Evolutionary conservation across 371 early-diverging fungal species (phyloP).

Genomic region (Saksenaea oblongispora): DNA sequence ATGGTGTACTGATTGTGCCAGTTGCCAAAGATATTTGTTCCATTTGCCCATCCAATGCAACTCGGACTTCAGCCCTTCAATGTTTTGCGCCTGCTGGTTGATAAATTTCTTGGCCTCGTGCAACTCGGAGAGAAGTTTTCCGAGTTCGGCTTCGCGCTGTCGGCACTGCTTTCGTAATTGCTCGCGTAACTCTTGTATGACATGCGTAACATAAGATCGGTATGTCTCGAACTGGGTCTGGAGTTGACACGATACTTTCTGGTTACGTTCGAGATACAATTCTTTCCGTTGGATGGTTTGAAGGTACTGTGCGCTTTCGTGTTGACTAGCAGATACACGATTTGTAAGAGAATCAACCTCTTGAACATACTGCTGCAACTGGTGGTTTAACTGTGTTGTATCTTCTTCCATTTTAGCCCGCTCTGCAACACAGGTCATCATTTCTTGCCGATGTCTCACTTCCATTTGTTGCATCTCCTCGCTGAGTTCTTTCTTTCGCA

Average conservation of each 20-base stretch:
- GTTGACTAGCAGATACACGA: constrained; percentile 6
- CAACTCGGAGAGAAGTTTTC: constrained; percentile 24
- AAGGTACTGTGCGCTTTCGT: constrained; percentile 8
- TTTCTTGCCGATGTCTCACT: constrained; percentile 5
- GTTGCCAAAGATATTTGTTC: constrained; percentile 22
- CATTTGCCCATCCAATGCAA: constrained; percentile 36
- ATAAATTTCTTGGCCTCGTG: constrained; percentile 41
- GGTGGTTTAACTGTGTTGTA: constrained; percentile 3
- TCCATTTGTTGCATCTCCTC: constrained; percentile 6
- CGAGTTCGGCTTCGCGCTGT: constrained; percentile 20
- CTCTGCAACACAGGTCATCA: constrained; percentile 7
- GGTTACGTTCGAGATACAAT: constrained; percentile 3
- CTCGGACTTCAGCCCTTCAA: constrained; percentile 36
- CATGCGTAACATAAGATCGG: constrained; percentile 14
- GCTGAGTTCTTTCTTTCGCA: constrained; percentile 8
- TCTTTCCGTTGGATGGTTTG: constrained; percentile 12
- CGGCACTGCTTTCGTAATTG: constrained; percentile 15
- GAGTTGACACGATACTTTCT: constrained; percentile 1
- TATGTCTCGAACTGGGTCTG: constrained; percentile 27
- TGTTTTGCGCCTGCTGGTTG: constrained; percentile 32
- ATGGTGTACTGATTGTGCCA: constrained; percentile 13
- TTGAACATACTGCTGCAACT: constrained; percentile 7
- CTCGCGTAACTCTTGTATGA: constrained; percentile 21
- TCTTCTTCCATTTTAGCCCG: constrained; percentile 10
- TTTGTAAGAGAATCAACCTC: constrained; percentile 4